Base-by-base conservation (phyloP, 2,329 filamentous ascomycete genomes). In the Xylaria arbuscula region DNA sequence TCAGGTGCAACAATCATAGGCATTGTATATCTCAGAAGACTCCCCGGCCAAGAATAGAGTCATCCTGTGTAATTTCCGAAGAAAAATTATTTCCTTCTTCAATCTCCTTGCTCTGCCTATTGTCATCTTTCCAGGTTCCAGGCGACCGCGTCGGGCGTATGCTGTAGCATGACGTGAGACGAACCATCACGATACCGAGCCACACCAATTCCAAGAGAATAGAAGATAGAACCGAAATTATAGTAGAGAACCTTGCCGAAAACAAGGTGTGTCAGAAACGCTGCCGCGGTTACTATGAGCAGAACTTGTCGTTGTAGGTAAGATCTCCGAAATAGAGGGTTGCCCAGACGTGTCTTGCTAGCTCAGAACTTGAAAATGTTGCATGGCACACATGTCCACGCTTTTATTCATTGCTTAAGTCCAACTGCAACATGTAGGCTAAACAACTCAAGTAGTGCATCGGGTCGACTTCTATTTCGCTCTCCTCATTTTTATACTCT, bases 81-180 rank as follows among this genome's bases (percentile, higher is more conserved):
- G 17, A 19, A 19, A n/a, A 2, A 6, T 24, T 19, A 40, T 66
- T 28, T 28, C 8, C 8, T 17, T 17, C 13, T 42, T 45, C 40
- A 7, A n/a, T 32, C 15, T 11, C 32, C 32, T 11, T 34, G n/a
- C 11, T 9, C 4, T 7, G 9, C 17, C 11, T n/a, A 22, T 51
- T 10, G 8, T 28, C 22, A n/a, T 11, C 19, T 48, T 55, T 32
- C 45, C 34, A 17, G n/a, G 22, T 45, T 38, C 58, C 57, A 48
- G 28, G n/a, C 15, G 22, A 55, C 24, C 51, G 42, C 58, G 51
- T 42, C 64, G 32, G 17, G 13, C 10, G 8, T 42, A 57, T 62
- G 64, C 48, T 66, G 51, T 51, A 42, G 45, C 15, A 62, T n/a
- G 40, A 22, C 24, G 51, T 3, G 28, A 38, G 38, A 38, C 54